Evolutionary conservation across 2,329 filamentous ascomycete genomes (phyloP), one percentile per base, ranked within the genome.

Genomic region (Phialemoniopsis sp.): DNA sequence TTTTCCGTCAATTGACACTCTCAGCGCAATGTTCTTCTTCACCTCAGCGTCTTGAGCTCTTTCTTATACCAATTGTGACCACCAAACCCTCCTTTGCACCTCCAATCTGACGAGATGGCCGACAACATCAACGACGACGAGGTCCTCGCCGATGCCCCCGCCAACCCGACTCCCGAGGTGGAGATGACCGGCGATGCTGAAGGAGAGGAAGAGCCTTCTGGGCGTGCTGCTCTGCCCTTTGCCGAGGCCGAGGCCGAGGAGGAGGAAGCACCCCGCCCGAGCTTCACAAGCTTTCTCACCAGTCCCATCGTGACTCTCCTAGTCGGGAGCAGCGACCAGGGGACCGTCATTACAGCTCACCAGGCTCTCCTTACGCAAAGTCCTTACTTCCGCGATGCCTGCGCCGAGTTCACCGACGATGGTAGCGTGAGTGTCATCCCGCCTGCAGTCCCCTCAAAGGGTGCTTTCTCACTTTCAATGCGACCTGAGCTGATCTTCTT

Each of bases 291-390:
- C 53, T 86, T 84, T 51, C 69, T 89, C 16, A 74, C 70, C 46
- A 88, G 82, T 46, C 84, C 86, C 1, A 70, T 88, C 10, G 77
- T 89, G 26, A 79, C 80, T 13, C 63, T 89, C 19, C 55, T 80
- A n/a, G 70, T 89, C 15, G 84, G 85, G 12, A 26, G 10, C 21
- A 62, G 64, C 35, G 80, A 72, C 40, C 77, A 80, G 5, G 71
- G 77, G 51, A 80, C 78, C 9, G 70, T 80, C 26, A 73, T 96
- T 42, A 82, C 80, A 17, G 88, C 88, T 7, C 90, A 96, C 60
- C 85, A 95, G 64, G 82, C 72, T 4, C 73, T 96, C 18, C 72
- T 97, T 29, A 56, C 67, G 10, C 76, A 82, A 57, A 91, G 87
- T 32, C 87, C 89, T 0, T 89, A 76, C 60, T 88, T 96, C 56